Base-by-base conservation (phyloP, 1,284 basidiomycete species). In the Ustilago tritici region DNA sequence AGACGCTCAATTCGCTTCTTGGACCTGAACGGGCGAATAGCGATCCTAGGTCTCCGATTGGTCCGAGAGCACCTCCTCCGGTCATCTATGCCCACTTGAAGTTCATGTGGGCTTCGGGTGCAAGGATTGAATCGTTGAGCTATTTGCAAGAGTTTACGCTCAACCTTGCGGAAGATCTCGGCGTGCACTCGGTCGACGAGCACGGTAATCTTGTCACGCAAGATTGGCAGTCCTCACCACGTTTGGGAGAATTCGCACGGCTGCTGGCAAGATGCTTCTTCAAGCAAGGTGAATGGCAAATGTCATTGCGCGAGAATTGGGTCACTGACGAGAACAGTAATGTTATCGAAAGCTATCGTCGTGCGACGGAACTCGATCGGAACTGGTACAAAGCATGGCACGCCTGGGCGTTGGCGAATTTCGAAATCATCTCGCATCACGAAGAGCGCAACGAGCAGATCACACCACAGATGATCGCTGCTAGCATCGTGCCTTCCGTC, bases 341-440 rank as follows among this genome's bases (percentile, higher is more conserved):
- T 61, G 84, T 86, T n/a, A 85, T 86, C 60, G 81, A 92, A 75
- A 92, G 94, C 34, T 99, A 97, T 87, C 89, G 91, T 61, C 89
- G 93, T 41, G 94, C 97, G 0, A 98, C 96, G 2, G 92, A 94
- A 84, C 94, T 95, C 74, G 97, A 99, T 86, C 91, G 92, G 7
- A 90, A 90, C 47, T 99, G 96, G 96, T 98, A 98, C 88, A 98
- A 98, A 87, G 97, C 96, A 17, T 98, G 96, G 96, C 96, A 99
- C 86, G 95, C 95, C 0, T 99, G 95, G 95, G 96, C 97, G 7
- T 88, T 99, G 67, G 93, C 95, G 12, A 98, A 98, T 86, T 97
- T 97, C 78, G 95, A 98, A 76, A 94, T 98, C 71, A 92, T 99
- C 68, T 79, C 83, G 61, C 81, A 85, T 53, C 82, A 86, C 70